Conservation (phyloP, 1,139 yeast genomes). For the Eremothecium sinecaudum region DNA sequence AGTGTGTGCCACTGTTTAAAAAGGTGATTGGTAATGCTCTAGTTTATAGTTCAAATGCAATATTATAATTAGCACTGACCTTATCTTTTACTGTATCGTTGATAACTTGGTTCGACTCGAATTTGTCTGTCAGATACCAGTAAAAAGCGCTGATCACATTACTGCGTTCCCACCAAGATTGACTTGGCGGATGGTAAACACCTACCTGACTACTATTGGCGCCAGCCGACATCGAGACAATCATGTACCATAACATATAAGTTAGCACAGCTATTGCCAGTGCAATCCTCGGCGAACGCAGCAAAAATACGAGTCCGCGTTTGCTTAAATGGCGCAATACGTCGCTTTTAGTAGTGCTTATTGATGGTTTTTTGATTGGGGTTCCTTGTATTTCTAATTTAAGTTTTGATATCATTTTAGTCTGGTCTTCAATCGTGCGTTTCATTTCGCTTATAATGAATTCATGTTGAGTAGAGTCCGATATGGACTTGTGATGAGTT, state of each 20-base stretch:
- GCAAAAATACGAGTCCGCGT: neutral
- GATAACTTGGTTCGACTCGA: constrained; percentile 6
- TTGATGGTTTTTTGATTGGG: neutral
- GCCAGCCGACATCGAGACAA: neutral
- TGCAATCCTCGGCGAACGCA: constrained; percentile 1
- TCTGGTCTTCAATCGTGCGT: constrained; percentile 25
- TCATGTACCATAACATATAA: constrained; percentile 2
- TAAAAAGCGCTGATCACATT: constrained; percentile 15
- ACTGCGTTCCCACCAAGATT: constrained; percentile 20
- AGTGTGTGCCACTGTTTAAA: constrained; percentile 2
- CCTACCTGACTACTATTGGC: constrained; percentile 3
- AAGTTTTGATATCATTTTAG: constrained; percentile 18
- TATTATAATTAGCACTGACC: constrained; percentile 11
- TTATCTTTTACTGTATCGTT: constrained; percentile 6
- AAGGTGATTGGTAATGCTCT: neutral
- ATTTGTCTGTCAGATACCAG: constrained; percentile 16
- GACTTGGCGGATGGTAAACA: constrained; percentile 2
- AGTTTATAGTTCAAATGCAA: constrained; percentile 10
- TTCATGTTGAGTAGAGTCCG: constrained; percentile 21
- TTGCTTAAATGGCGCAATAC: neutral
- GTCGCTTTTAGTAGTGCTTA: neutral
- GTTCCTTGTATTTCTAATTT: constrained; percentile 5
- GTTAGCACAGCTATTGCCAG: neutral
- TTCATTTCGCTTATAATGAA: constrained; percentile 24
- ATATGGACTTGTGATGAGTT: constrained; percentile 13